Base-by-base conservation (phyloP, 352 stramenopile genomes). In the Pythium chondricola region DNA sequence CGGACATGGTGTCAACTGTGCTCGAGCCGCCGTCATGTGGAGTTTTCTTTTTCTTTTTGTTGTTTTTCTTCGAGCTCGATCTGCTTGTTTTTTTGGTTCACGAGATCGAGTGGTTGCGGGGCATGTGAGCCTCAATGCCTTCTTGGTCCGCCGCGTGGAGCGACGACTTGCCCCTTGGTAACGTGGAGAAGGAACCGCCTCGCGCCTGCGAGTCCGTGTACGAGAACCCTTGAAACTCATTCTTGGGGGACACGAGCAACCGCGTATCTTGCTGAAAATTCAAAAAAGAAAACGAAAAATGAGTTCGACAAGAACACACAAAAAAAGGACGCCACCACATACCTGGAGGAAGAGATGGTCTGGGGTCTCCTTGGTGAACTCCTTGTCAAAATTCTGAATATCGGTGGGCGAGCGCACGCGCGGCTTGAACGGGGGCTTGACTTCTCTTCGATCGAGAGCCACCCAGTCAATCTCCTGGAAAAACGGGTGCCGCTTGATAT, bases 381-480 rank as follows among this genome's bases (percentile, higher is more conserved):
- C 80, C 48, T 85, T 82, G 52, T 94, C 83, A 53, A 94, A 94
- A 53, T 94, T 94, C 65, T 94, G 80, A 40, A 92, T 85, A 43
- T 93, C 83, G 5, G 80, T 93, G 0, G 77, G 71, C 20, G 71
- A 72, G 25, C 79, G 72, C 32, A 93, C 76, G 25, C 83, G 81
- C 35, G 83, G 81, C 66, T 93, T 92, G 66, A 94, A 94, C 17
- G 81, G 81, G n/a, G 83, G 81, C 47, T 88, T 90, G 21, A 93
- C 63, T 27, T 59, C 61, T 20, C 79, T 80, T 42, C 68, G 63
- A 52, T 90, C 76, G 17, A 94, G 66, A 40, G 76, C 41, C 4
- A 60, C 64, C 83, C 83, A 94, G 61, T 94, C 75, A 37, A 94
- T 82, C 5, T 66, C 74, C 3, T 65, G 61, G 42, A 94, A 94